phyloP scores from a whole-genome alignment of 2,329 filamentous ascomycete genomes.

The Daldinia sp. region DNA sequence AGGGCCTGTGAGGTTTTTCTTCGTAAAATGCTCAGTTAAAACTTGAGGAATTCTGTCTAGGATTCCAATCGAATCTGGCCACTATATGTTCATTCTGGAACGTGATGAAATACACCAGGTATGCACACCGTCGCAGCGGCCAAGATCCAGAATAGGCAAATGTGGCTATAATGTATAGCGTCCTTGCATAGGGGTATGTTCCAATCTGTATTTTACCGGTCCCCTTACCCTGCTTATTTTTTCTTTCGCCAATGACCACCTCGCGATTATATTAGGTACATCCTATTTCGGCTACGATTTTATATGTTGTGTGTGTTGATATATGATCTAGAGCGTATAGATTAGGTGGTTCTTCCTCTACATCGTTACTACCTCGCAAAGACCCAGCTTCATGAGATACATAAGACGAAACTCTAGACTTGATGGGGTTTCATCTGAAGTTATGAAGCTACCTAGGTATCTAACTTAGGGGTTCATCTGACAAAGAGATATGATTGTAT shows the following conservation, averaged over 20 bases:
- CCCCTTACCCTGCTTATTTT: not conserved
- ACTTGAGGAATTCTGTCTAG: not conserved
- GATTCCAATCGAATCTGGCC: not conserved
- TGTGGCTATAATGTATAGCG: constrained; percentile 15
- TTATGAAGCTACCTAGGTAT: not conserved
- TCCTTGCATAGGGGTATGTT: constrained; percentile 7
- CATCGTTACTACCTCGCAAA: not conserved
- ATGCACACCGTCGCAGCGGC: not conserved
- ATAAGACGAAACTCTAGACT: not conserved
- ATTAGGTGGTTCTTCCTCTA: not conserved
- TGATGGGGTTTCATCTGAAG: not conserved
- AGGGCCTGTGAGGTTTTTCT: not conserved
- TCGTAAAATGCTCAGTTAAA: not conserved
- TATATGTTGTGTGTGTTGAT: not conserved
- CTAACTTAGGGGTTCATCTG: constrained; percentile 2
- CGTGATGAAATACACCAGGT: not conserved
- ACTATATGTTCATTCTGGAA: not conserved
- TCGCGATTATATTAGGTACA: not conserved
- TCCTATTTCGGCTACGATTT: not conserved
- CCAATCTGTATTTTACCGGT: not conserved
- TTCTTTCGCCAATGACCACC: not conserved
- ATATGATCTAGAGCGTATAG: not conserved
- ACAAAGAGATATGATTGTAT: constrained; percentile 10
- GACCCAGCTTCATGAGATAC: not conserved
- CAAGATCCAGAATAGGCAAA: constrained; percentile 29